These are phyloP conservation scores for Saccharomycopsis schoenii DNA, from an alignment of 805 yeast genomes.

Conservation along the genomic window DNA sequence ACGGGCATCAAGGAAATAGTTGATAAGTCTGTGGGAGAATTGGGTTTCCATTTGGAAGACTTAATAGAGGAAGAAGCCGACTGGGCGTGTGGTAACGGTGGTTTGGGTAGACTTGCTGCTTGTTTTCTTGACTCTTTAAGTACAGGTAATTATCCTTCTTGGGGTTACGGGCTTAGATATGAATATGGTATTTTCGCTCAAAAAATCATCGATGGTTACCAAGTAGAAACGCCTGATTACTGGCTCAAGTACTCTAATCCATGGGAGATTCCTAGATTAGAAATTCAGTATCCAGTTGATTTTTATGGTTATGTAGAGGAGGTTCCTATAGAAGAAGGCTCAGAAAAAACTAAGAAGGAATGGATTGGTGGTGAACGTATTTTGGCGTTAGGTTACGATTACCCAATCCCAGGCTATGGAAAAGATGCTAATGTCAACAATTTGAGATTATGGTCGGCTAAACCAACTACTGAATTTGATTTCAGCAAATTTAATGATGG, in stretches of 20 bases:
- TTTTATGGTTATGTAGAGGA: constrained; percentile 76
- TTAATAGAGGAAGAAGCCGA: constrained; percentile 80
- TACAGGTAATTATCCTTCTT: constrained; percentile 79
- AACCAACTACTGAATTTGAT: constrained; percentile 86
- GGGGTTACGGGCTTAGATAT: constrained; percentile 94
- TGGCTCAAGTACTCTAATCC: constrained; percentile 87
- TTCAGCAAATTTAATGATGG: constrained; percentile 86
- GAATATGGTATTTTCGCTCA: constrained; percentile 92
- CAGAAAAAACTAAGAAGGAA: constrained; percentile 47
- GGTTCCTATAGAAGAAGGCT: constrained; percentile 36
- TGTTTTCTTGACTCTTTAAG: constrained; percentile 86
- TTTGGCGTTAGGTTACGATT: constrained; percentile 81
- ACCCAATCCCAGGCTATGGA: constrained; percentile 86
- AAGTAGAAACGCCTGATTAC: constrained; percentile 89
- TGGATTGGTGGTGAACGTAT: constrained; percentile 91
- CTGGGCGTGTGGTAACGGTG: constrained; percentile 94
- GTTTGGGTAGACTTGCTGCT: constrained; percentile 89
- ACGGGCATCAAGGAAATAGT: constrained; percentile 57
- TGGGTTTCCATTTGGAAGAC: constrained; percentile 86
- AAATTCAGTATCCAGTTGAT: constrained; percentile 82
- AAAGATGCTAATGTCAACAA: constrained; percentile 71
- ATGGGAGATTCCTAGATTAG: constrained; percentile 85
- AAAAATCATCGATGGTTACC: constrained; percentile 82
- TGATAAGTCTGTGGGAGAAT: constrained; percentile 45
- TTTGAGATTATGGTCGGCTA: constrained; percentile 81